phyloP scores from a whole-genome alignment of 371 early-diverging fungal genomes.

The Syncephalastrum monosporum region DNA sequence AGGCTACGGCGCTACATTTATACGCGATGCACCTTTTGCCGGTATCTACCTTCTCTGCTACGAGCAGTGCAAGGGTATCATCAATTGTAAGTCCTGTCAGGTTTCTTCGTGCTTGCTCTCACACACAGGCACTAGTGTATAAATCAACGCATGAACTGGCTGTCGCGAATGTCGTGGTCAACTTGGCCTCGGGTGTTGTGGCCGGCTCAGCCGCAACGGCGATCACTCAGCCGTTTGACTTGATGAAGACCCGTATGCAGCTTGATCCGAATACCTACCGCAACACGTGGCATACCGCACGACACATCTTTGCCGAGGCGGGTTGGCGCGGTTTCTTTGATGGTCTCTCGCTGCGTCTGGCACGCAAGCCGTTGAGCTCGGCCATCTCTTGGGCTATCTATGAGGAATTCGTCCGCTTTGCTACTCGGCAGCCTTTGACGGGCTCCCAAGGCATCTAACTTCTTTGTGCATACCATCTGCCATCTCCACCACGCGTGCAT shows the following conservation, averaged over 20 bases:
- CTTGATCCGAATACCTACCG: conserved; percentile 75
- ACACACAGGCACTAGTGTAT: not conserved
- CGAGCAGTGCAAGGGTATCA: conserved; percentile 64
- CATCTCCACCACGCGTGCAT: too few relatives aligned
- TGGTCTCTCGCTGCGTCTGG: conserved; percentile 81
- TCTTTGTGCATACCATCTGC: too few relatives aligned
- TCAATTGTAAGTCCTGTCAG: conserved; percentile 38
- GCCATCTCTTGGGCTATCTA: conserved; percentile 95
- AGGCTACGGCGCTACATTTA: conserved; percentile 89
- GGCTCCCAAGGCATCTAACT: too few relatives aligned
- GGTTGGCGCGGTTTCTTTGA: conserved; percentile 79
- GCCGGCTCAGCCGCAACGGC: conserved; percentile 79
- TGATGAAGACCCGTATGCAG: conserved; percentile 93
- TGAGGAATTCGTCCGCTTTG: conserved; percentile 70
- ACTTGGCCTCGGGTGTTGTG: conserved; percentile 54
- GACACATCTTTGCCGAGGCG: conserved; percentile 71
- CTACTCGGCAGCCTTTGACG: too few relatives aligned
- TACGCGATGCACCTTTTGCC: conserved; percentile 94
- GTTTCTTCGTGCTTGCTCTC: not conserved
- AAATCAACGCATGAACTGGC: conserved; percentile 8
- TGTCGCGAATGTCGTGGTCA: conserved; percentile 40
- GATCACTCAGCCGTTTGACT: conserved; percentile 92
- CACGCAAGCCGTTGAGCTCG: conserved; percentile 86
- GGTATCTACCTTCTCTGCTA: conserved; percentile 95
- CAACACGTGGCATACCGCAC: conserved; percentile 60